Evolutionary conservation across 1,139 yeast species (phyloP), one percentile per base, ranked within the genome.

Genomic region (Debaryomyces sp.): DNA sequence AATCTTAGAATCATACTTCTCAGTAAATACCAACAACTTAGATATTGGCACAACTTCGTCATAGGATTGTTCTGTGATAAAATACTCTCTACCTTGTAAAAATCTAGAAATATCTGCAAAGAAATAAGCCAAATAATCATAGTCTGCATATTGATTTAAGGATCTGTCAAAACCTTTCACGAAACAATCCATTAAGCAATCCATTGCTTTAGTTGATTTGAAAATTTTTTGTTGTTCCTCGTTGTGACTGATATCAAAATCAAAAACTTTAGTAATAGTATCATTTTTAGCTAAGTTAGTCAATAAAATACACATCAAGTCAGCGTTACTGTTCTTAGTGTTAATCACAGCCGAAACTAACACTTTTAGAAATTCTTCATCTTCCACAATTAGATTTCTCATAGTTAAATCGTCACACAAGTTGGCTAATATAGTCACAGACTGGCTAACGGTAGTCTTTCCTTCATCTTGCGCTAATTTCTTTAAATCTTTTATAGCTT

Each of bases 71-170:
- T 77, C 77, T 9, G 86, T 78, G 44, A 87, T 80, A 60, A 90
- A 89, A 66, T 89, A 92, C 40, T 78, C 77, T 67, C 97, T 81
- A 8, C 96, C 97, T 51, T 75, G 70, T 41, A 75, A 72, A 56
- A 71, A 74, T 57, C 97, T 80, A 1, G 98, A 90, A 44, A 90
- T 73, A 64, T 94, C 98, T 13, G 96, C 94, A 67, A 94, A 92
- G 65, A 90, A 89, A 66, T 86, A 91, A 0, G 97, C 80, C 55
- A 94, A 75, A 62, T 89, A 92, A 66, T 92, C 97, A 60, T 70
- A 94, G 56, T 82, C 80, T 4, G 96, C 96, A 58, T 74, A 78
- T 58, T 78, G 78, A 68, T 89, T 91, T 50, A 89, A 73, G 13
- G 82, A 69, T 63, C 91, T 77, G 56, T 87, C 92, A 44, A 80